These are phyloP conservation scores for Sarocladium oryzae DNA, from an alignment of 2,329 filamentous ascomycete genomes.

Conservation along the genomic window DNA sequence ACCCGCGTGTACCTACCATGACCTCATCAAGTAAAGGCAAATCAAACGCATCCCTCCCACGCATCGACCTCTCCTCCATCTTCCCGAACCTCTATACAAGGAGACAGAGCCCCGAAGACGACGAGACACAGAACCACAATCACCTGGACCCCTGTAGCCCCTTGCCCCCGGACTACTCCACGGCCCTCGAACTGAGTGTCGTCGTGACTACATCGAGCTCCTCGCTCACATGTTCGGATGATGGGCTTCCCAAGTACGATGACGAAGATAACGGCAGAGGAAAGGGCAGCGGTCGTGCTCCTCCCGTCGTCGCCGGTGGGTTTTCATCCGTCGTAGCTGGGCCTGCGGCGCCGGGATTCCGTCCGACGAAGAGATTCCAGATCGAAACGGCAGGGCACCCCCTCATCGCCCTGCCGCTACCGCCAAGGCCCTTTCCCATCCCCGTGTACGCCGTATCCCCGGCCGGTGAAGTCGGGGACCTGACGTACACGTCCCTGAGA, in stretches of 20 bases:
- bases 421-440: constrained; percentile 32
- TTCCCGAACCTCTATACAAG: neutral
- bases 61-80: neutral
- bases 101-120: no score
- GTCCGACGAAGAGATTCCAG: constrained; percentile 38
- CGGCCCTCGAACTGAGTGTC: constrained; percentile 17
- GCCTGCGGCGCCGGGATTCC: constrained; percentile 26
- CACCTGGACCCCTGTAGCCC: neutral
- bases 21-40: neutral
- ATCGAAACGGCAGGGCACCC: constrained; percentile 41
- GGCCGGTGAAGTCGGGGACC: constrained; percentile 29
- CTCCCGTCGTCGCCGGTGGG: no score
- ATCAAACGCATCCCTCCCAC: neutral
- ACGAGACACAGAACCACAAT: neutral
- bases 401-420: constrained; percentile 34
- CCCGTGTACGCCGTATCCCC: constrained; percentile 31
- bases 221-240: constrained; percentile 12
- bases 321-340: constrained; percentile 8
- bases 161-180: neutral
- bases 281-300: no score
- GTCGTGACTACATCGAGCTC: constrained; percentile 21
- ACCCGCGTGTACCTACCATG: neutral
- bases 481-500: constrained; percentile 47
- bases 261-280: no score
- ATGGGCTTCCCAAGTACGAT: constrained; percentile 20